Conservation (phyloP, 495 filamentous ascomycete genomes). For the Delitschia confertaspora region DNA sequence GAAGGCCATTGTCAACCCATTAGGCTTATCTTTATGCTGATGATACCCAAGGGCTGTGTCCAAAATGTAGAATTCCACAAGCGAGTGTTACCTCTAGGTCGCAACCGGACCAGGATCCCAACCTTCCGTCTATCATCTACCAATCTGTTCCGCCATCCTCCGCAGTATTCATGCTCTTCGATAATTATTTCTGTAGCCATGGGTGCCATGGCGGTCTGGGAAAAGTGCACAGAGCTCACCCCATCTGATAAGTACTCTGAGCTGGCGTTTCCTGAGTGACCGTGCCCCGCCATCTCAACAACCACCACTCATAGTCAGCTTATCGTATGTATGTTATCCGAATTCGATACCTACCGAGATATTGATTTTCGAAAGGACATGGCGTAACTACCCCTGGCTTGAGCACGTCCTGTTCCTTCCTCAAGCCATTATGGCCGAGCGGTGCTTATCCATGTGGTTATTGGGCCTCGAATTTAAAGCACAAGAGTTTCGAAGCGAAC, state of each 20-base stretch:
- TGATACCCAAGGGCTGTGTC: not conserved
- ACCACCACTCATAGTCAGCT: constrained; percentile 7
- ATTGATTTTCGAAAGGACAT: too few relatives aligned
- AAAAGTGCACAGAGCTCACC: not conserved
- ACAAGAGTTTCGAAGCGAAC: too few relatives aligned
- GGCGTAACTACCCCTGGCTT: too few relatives aligned
- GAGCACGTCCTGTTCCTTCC: too few relatives aligned
- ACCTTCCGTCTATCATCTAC: not conserved
- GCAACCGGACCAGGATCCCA: not conserved
- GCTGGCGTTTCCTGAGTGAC: not conserved
- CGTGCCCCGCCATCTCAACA: constrained; percentile 15
- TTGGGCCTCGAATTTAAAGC: too few relatives aligned
- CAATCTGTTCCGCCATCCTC: not conserved
- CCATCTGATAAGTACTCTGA: not conserved
- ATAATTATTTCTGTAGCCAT: constrained; percentile 1
- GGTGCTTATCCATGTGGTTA: too few relatives aligned
- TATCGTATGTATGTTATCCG: too few relatives aligned
- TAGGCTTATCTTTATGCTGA: not conserved
- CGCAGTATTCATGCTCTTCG: not conserved
- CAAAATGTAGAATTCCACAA: too few relatives aligned
- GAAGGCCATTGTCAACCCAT: too few relatives aligned
- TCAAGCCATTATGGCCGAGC: too few relatives aligned
- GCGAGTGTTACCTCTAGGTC: constrained; percentile 7
- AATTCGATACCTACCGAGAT: too few relatives aligned
- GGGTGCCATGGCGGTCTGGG: too few relatives aligned